Evolutionary conservation across 139 green algal species (phyloP).

Genomic region (Micractinium sp.): DNA sequence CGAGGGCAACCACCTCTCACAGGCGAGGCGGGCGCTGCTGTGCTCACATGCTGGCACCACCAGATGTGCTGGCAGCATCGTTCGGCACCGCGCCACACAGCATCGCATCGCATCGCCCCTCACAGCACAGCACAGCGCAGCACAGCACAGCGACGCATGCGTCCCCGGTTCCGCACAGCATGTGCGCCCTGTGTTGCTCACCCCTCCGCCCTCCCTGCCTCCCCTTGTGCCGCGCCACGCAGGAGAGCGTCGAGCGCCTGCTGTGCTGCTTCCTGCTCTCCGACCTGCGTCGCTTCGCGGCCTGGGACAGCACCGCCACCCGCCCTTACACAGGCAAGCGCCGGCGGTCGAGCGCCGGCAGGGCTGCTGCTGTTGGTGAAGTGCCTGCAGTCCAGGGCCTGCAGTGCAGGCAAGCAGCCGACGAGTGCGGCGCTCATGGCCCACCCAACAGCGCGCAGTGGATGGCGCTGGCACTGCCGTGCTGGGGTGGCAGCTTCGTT

Average conservation of each 20-base stretch:
- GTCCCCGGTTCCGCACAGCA: background rate
- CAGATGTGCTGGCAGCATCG: background rate
- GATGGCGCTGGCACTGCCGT: no score
- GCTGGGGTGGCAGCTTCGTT: no score
- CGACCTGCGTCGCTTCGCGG: constrained; percentile 1
- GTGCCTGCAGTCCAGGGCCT: no score
- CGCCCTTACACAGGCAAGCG: constrained; percentile 7
- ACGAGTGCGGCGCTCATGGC: no score
- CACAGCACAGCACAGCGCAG: no score
- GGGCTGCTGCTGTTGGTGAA: no score
- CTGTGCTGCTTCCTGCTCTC: constrained; percentile 18
- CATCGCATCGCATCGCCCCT: no score
- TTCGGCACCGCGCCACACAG: no score
- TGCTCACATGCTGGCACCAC: background rate
- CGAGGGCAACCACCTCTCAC: background rate
- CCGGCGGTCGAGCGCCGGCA: background rate
- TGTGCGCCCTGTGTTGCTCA: background rate
- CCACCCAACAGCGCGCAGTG: no score
- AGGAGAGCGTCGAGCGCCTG: constrained; percentile 3
- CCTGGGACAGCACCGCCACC: background rate
- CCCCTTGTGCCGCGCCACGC: background rate
- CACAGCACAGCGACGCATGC: no score
- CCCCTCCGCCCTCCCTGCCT: background rate
- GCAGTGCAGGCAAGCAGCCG: no score
- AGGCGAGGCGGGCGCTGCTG: background rate